These are phyloP conservation scores for Raffaelea deltoideospora DNA, from an alignment of 2,329 filamentous ascomycete species.

Conservation along the genomic window DNA sequence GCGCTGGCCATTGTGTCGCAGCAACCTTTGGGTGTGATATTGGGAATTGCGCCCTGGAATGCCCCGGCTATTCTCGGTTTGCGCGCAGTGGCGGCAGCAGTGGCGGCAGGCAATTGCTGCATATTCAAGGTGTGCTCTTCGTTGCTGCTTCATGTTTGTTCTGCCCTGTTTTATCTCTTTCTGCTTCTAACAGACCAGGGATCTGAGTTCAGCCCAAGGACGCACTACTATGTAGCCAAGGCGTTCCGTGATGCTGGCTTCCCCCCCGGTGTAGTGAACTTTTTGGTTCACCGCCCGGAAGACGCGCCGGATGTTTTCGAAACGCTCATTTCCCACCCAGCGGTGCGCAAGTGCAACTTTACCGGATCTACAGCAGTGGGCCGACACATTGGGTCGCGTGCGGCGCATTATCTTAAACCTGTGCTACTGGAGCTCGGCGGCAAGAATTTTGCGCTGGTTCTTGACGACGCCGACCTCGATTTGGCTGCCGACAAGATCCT, in stretches of 20 bases:
- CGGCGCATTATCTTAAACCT: conserved; percentile 64
- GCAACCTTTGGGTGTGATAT: conserved; percentile 66
- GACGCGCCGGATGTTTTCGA: conserved; percentile 54
- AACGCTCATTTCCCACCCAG: conserved; percentile 49
- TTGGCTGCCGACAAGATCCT: conserved; percentile 54
- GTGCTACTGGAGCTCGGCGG: conserved; percentile 70
- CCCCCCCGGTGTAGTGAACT: conserved; percentile 53
- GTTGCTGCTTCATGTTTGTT: no score
- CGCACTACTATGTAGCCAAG: conserved; percentile 2
- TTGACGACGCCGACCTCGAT: conserved; percentile 64
- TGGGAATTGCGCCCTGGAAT: conserved; percentile 71
- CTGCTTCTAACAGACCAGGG: no score
- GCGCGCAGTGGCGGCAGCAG: conserved; percentile 42
- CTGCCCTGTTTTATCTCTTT: not conserved
- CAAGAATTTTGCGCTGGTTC: conserved; percentile 64
- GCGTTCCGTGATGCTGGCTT: conserved; percentile 2
- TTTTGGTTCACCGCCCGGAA: conserved; percentile 50
- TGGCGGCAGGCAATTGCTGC: conserved; percentile 66
- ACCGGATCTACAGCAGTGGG: conserved; percentile 66
- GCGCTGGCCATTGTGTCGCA: no score
- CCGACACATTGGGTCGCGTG: conserved; percentile 51
- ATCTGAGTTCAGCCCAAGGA: conserved; percentile 2
- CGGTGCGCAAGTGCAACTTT: conserved; percentile 71
- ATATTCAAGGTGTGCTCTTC: conserved; percentile 44
- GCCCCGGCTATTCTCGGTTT: conserved; percentile 39